These are phyloP conservation scores for Pterocarpus santalinus DNA, from an alignment of 306 rosid species.

Conservation along the genomic window DNA sequence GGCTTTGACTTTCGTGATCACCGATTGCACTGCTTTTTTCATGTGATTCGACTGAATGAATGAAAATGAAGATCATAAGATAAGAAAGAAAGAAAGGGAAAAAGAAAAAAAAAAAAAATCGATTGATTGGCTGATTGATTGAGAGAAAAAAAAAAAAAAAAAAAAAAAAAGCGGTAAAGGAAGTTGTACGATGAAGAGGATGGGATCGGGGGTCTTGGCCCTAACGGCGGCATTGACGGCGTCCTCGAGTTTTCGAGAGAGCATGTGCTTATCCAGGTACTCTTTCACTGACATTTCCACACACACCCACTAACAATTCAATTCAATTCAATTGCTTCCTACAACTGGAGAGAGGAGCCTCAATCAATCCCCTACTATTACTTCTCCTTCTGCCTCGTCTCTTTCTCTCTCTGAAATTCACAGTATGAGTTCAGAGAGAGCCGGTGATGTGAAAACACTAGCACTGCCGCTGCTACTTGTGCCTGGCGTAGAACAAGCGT, in stretches of 20 bases:
- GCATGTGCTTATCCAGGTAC: conserved; percentile 80
- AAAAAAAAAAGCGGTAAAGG: not conserved
- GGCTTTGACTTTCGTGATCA: conserved; percentile 81
- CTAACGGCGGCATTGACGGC: conserved; percentile 98
- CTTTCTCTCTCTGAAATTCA: not conserved
- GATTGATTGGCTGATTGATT: not conserved
- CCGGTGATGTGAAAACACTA: not conserved
- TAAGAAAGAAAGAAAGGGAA: not conserved
- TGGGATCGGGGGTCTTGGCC: conserved; percentile 92
- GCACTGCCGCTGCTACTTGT: not conserved
- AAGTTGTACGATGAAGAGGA: conserved; percentile 80
- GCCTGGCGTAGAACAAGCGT: not conserved
- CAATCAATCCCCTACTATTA: not conserved
- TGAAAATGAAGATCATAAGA: not conserved
- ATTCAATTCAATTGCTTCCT: not conserved
- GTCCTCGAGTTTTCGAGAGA: conserved; percentile 93
- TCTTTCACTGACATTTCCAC: conserved; percentile 89
- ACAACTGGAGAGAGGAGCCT: too few relatives aligned
- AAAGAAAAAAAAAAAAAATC: not conserved
- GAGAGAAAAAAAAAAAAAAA: not conserved
- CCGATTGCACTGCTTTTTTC: conserved; percentile 77
- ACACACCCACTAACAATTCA: not conserved
- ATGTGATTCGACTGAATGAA: conserved; percentile 76
- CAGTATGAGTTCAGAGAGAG: too few relatives aligned
- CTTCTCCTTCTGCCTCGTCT: not conserved